phyloP scores from a whole-genome alignment of 352 stramenopile genomes.

The Phytopythium litorale region DNA sequence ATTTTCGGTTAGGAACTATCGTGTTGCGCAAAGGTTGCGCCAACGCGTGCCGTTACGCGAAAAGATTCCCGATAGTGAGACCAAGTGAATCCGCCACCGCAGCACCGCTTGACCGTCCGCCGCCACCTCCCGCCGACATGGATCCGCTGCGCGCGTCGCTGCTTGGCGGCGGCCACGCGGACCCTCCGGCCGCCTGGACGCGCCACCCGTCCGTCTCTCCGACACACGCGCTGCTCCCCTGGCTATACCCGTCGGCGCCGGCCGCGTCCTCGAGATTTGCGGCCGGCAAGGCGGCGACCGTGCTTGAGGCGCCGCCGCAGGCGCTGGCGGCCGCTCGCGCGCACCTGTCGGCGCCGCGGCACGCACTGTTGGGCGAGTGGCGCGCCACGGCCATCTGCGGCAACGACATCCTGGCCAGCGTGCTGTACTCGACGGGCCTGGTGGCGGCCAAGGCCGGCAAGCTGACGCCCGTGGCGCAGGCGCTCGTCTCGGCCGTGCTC shows the following conservation, averaged over 20 bases:
- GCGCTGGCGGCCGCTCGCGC: conserved; percentile 20
- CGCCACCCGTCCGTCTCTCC: neutral
- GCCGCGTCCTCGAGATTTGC: neutral
- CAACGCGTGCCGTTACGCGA: neutral
- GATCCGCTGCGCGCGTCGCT: conserved; percentile 7
- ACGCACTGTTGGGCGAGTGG: conserved; percentile 71
- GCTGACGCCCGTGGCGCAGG: conserved; percentile 80
- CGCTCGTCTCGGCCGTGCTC: conserved; percentile 70
- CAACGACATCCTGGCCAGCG: conserved; percentile 91
- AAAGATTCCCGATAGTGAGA: conserved; percentile 3
- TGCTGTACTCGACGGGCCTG: conserved; percentile 77
- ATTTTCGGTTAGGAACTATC: neutral
- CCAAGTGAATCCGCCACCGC: neutral
- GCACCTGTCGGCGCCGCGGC: conserved; percentile 7
- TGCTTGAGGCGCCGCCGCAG: conserved; percentile 19
- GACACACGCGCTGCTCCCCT: conserved; percentile 6
- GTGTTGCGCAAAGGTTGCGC: conserved; percentile 3
- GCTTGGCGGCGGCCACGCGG: neutral
- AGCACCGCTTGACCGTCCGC: neutral
- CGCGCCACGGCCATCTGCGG: conserved; percentile 89
- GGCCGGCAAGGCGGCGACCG: conserved; percentile 16
- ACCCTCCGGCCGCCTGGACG: neutral
- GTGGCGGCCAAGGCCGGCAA: conserved; percentile 73
- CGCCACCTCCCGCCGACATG: neutral
- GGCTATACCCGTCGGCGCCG: conserved; percentile 4